phyloP scores from a whole-genome alignment of 306 rosid species.

The Sesbania bispinosa region DNA sequence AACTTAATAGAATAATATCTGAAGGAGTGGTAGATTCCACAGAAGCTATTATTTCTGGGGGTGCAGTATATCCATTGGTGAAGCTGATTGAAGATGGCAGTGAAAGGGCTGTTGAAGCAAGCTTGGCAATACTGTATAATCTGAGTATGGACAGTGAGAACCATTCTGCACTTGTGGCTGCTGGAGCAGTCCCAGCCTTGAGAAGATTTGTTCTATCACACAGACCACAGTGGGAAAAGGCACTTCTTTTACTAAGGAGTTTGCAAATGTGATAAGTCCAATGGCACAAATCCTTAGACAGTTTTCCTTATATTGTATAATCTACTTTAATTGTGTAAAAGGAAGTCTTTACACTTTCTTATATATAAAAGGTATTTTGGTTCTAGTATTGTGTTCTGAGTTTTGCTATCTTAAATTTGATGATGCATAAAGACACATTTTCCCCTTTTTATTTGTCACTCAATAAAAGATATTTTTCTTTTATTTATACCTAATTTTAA shows the following conservation, averaged over 20 bases:
- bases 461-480: too few species aligned
- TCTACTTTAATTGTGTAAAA: not conserved
- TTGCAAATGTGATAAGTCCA: conserved; percentile 39
- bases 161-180: conserved; percentile 64
- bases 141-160: conserved; percentile 82
- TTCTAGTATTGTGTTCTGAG: not conserved
- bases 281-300: conserved; percentile 14
- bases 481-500: too few species aligned
- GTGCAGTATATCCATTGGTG: conserved; percentile 61
- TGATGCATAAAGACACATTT: too few species aligned
- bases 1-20: conserved; percentile 75
- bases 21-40: conserved; percentile 71
- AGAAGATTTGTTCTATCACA: conserved; percentile 57
- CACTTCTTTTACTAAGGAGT: conserved; percentile 71
- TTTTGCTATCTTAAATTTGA: too few species aligned
- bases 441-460: too few species aligned
- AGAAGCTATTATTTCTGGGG: conserved; percentile 54
- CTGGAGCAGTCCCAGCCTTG: conserved; percentile 65
- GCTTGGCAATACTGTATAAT: conserved; percentile 64
- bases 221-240: conserved; percentile 69
- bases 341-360: not conserved
- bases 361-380: not conserved
- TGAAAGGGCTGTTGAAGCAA: conserved; percentile 64
- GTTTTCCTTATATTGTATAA: not conserved
- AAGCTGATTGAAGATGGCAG: conserved; percentile 75